These are phyloP conservation scores for Penicillium sp. DNA, from an alignment of 2,329 filamentous ascomycete genomes.

Conservation along the genomic window DNA sequence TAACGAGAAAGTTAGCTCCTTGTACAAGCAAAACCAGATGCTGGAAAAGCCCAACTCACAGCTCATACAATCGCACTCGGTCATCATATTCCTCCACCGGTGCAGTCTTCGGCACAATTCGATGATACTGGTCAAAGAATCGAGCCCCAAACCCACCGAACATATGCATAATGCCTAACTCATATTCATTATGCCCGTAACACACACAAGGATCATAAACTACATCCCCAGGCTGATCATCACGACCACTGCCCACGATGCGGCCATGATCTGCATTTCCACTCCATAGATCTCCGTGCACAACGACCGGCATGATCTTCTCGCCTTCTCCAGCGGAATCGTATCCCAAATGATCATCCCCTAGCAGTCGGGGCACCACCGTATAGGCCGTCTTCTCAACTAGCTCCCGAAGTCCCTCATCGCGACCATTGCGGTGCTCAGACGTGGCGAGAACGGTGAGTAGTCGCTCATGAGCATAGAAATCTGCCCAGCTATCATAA, in stretches of 20 bases:
- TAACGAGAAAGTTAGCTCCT: constrained; percentile 36
- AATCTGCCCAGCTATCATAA: constrained; percentile 74
- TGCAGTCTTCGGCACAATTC: constrained; percentile 73
- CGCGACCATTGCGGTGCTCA: constrained; percentile 62
- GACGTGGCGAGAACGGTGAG: constrained; percentile 61
- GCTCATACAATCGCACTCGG: constrained; percentile 74
- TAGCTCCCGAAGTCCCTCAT: constrained; percentile 60
- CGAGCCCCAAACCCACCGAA: constrained; percentile 77
- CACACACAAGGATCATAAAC: constrained; percentile 79
- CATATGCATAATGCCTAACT: constrained; percentile 93
- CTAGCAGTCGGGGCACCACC: constrained; percentile 76
- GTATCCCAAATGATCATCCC: constrained; percentile 62
- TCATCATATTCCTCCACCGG: constrained; percentile 83
- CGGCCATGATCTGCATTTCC: constrained; percentile 73
- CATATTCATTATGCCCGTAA: constrained; percentile 86
- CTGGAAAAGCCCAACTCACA: constrained; percentile 57
- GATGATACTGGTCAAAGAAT: constrained; percentile 78
- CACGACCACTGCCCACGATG: constrained; percentile 51
- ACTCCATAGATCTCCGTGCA: constrained; percentile 93
- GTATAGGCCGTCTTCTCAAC: constrained; percentile 63
- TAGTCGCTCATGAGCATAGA: constrained; percentile 77
- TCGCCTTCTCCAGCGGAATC: constrained; percentile 44
- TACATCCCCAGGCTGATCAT: constrained; percentile 64
- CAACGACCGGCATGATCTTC: constrained; percentile 70
- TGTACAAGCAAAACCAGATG: not conserved